Evolutionary conservation across 2,329 filamentous ascomycete genomes (phyloP).

Genomic region (Xylaria multiplex): DNA sequence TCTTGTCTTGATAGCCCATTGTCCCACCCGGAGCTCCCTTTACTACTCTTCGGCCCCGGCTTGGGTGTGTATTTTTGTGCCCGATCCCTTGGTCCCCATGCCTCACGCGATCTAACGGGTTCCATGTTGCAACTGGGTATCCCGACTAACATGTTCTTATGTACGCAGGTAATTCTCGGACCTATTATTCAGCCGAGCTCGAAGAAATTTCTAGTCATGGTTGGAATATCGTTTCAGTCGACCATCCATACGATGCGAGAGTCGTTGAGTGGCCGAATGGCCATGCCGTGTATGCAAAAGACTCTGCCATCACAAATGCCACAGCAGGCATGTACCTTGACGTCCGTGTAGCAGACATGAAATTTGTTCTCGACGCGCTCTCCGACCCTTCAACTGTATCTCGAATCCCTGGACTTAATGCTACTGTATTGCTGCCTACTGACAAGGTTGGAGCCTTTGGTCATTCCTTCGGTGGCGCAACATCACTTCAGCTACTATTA

Average conservation of each 20-base stretch:
- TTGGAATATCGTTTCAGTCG: conserved; percentile 11
- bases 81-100: too few species aligned
- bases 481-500: conserved; percentile 11
- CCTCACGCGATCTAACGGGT: too few species aligned
- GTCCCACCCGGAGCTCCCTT: conserved; percentile 3
- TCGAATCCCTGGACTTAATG: conserved; percentile 1
- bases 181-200: conserved; percentile 11
- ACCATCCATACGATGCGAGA: conserved; percentile 13
- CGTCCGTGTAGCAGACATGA: conserved; percentile 13
- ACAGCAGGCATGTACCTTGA: conserved; percentile 8
- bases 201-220: conserved; percentile 13
- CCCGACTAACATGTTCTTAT: too few species aligned
- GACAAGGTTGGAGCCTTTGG: conserved; percentile 7
- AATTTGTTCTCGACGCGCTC: conserved; percentile 17
- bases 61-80: not conserved
- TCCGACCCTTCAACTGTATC: conserved; percentile 1
- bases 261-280: conserved; percentile 12
- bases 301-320: not conserved
- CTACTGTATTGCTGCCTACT: not conserved
- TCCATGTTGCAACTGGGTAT: too few species aligned
- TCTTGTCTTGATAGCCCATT: conserved; percentile 8
- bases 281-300: conserved; percentile 5
- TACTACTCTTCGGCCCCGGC: conserved; percentile 17
- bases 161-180: not conserved
- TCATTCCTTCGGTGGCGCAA: conserved; percentile 21